Conservation (phyloP, 2,329 filamentous ascomycete species). For the Grosmannia penicillata region DNA sequence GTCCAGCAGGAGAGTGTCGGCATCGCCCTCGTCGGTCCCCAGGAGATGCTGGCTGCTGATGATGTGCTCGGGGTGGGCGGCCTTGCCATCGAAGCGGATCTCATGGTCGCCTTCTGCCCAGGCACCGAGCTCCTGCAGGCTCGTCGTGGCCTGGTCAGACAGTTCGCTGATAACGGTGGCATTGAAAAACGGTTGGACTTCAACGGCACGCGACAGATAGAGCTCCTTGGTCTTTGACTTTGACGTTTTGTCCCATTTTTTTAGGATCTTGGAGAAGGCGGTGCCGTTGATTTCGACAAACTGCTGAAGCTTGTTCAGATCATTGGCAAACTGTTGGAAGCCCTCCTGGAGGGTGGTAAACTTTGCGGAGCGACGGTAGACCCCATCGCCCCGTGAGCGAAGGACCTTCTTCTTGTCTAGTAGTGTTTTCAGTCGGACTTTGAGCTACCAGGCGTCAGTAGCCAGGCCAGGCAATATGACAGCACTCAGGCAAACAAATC, state of each 20-base stretch:
- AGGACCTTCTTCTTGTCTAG: conserved; percentile 90
- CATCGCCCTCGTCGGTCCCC: conserved; percentile 75
- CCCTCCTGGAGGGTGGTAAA: conserved; percentile 93
- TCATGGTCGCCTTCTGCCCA: conserved; percentile 89
- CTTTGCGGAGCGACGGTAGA: conserved; percentile 78
- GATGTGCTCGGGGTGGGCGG: conserved; percentile 35
- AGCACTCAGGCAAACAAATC: conserved; percentile 14
- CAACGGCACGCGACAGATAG: conserved; percentile 87
- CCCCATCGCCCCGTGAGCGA: conserved; percentile 60
- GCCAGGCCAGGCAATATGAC: not conserved
- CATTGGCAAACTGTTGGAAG: conserved; percentile 91
- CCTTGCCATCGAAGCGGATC: conserved; percentile 55
- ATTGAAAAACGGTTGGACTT: conserved; percentile 97
- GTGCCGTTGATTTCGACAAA: conserved; percentile 98
- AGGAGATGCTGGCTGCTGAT: conserved; percentile 51
- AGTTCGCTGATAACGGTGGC: conserved; percentile 91
- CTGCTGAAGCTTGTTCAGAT: conserved; percentile 94
- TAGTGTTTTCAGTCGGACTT: conserved; percentile 79
- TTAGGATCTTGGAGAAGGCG: conserved; percentile 94
- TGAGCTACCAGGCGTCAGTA: conserved; percentile 45
- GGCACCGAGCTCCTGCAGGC: conserved; percentile 81
- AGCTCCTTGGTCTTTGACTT: conserved; percentile 98
- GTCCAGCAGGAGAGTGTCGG: conserved; percentile 77
- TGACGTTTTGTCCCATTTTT: conserved; percentile 99
- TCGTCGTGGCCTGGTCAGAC: conserved; percentile 94